Conservation (phyloP, 2,329 filamentous ascomycete species). For the Triangularia verruculosa region DNA sequence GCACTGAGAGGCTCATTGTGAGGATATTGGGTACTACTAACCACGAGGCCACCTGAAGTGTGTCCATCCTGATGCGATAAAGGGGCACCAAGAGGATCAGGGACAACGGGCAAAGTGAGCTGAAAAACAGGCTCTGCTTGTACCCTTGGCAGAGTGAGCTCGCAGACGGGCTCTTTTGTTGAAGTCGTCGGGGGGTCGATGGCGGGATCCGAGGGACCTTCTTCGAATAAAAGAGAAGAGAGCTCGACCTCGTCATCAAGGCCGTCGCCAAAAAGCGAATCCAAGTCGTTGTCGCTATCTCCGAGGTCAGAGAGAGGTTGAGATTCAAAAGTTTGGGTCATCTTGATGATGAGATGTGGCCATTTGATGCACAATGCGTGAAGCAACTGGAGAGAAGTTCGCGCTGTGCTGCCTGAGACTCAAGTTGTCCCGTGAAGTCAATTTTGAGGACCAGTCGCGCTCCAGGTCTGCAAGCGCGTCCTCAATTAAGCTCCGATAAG, state of each 20-base stretch:
- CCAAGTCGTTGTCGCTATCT: conserved; percentile 16
- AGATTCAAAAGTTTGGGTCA: not conserved
- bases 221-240: conserved; percentile 19
- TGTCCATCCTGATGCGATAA: conserved; percentile 25
- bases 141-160: not conserved
- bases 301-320: not conserved
- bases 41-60: conserved; percentile 28
- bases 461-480: not conserved
- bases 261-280: conserved; percentile 25
- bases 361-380: not conserved
- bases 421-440: too few species aligned
- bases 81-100: conserved; percentile 24
- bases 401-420: too few species aligned
- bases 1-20: not conserved
- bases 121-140: not conserved
- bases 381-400: not conserved
- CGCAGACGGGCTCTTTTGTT: not conserved
- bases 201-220: not conserved
- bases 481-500: not conserved
- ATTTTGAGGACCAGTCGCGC: not conserved
- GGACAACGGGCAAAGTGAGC: conserved; percentile 22
- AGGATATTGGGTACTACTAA: conserved; percentile 24
- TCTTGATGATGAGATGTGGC: not conserved
- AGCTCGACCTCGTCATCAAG: conserved; percentile 11
- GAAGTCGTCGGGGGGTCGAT: not conserved